Evolutionary conservation across 2,329 filamentous ascomycete genomes (phyloP).

Genomic region (Phaeophleospora eucalypticola): DNA sequence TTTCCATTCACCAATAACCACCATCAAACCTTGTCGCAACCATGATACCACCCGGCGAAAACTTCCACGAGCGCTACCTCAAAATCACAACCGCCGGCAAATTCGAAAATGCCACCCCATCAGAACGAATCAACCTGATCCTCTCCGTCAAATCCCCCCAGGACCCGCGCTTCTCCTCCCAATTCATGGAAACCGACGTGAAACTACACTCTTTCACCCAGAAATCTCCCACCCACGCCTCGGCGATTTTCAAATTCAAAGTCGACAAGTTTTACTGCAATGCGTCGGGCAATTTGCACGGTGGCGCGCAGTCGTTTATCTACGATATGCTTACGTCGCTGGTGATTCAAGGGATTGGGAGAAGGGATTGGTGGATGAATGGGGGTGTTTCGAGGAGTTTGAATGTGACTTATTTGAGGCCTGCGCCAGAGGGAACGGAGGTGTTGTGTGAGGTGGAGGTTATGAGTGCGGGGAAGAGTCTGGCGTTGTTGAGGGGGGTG

Average conservation of each 20-base stretch:
- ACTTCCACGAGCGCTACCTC: constrained; percentile 7
- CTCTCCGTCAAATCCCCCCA: constrained; percentile 13
- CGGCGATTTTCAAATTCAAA: constrained; percentile 42
- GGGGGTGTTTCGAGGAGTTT: constrained; percentile 42
- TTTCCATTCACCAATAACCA: not conserved
- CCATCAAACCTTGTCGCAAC: not conserved
- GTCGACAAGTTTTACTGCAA: constrained; percentile 47
- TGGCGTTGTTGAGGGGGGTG: constrained; percentile 38
- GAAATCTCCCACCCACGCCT: constrained; percentile 34
- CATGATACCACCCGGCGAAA: constrained; percentile 15
- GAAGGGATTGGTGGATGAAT: constrained; percentile 40
- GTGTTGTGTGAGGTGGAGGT: constrained; percentile 43
- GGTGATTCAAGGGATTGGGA: constrained; percentile 26
- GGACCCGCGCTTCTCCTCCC: constrained; percentile 16
- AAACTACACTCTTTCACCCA: constrained; percentile 32
- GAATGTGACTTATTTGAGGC: constrained; percentile 45
- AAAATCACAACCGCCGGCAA: constrained; percentile 3
- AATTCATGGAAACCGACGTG: constrained; percentile 23
- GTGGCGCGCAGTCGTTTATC: constrained; percentile 51
- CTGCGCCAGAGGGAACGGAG: constrained; percentile 38
- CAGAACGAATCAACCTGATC: constrained; percentile 24
- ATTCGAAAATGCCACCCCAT: constrained; percentile 19
- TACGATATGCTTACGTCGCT: constrained; percentile 50
- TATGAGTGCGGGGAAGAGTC: constrained; percentile 41
- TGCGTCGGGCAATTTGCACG: constrained; percentile 48